Percentiles rank a stretch among this genome's conserved stretches.
Evolutionary conservation across 2,329 filamentous ascomycete genomes (phyloP).

Genomic region (Calonectria crousiana): DNA sequence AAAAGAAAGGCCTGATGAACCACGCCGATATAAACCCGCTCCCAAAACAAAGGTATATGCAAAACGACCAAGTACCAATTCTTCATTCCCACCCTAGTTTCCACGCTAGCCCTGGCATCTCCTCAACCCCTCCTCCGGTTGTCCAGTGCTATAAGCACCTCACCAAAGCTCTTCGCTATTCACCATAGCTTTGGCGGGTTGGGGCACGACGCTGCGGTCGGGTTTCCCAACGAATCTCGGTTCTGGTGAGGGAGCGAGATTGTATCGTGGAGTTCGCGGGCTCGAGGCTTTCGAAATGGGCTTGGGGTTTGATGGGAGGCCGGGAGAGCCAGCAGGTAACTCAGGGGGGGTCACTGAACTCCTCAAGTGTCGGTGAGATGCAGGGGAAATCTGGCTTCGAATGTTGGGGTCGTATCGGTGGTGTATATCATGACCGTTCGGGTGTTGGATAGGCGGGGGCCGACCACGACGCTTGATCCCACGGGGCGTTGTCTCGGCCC

Average conservation of each 20-base stretch:
- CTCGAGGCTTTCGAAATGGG: conserved; percentile 37
- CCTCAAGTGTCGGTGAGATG: conserved; percentile 34
- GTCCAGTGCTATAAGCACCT: not conserved
- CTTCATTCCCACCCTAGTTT: not conserved
- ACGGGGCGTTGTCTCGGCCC: conserved; percentile 54
- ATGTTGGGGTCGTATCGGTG: conserved; percentile 51
- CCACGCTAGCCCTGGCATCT: not conserved
- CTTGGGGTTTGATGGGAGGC: conserved; percentile 46
- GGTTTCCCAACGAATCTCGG: not conserved
- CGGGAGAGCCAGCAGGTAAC: conserved; percentile 42
- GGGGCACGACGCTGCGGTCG: not conserved
- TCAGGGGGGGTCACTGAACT: conserved; percentile 37
- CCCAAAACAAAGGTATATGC: not conserved
- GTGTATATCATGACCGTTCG: conserved; percentile 43
- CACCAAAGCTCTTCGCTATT: conserved; percentile 27
- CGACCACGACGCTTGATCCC: conserved; percentile 34
- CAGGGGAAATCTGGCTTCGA: conserved; percentile 46
- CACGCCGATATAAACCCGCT: not conserved
- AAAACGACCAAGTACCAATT: conserved; percentile 3
- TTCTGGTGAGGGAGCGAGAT: not conserved
- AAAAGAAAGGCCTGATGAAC: not conserved
- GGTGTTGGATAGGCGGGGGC: conserved; percentile 33
- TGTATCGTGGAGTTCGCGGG: conserved; percentile 15
- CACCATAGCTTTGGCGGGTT: conserved; percentile 8
- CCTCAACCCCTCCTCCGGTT: not conserved